Percentiles rank a stretch among this genome's conserved stretches.
Evolutionary conservation across 176 grass and related monocot species (phyloP).

Genomic region (Zoysia japonica): DNA sequence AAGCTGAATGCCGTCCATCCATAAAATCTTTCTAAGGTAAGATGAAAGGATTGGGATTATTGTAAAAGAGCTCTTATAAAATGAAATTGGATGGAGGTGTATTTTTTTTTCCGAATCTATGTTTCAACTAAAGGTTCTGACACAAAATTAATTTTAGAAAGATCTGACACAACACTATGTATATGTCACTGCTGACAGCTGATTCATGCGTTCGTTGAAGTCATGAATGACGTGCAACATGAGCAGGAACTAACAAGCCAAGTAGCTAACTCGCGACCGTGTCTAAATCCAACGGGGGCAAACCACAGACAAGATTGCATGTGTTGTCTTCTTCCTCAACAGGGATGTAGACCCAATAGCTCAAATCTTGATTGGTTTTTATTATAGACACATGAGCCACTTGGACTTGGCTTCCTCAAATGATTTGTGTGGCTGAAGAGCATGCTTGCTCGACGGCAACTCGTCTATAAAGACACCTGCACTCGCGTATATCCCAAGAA

Average conservation of each 20-base stretch:
- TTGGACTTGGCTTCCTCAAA: constrained; percentile 22
- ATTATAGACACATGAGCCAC: background rate
- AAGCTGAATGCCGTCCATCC: too few species aligned
- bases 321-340: background rate
- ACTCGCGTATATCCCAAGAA: background rate
- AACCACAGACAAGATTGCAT: background rate
- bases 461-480: background rate
- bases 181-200: background rate
- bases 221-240: constrained; percentile 1
- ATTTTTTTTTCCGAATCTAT: too few species aligned
- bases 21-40: too few species aligned
- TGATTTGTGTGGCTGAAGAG: background rate
- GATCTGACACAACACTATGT: background rate
- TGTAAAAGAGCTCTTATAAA: too few species aligned
- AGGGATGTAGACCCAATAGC: background rate
- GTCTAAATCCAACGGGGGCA: background rate
- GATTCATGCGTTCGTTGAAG: background rate
- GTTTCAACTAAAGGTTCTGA: too few species aligned
- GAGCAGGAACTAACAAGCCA: background rate
- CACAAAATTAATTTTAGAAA: too few species aligned
- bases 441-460: too few species aligned
- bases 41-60: too few species aligned
- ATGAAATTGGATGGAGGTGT: too few species aligned
- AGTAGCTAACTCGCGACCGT: background rate
- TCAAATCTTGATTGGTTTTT: background rate